Base-by-base conservation (phyloP, 164 flowering plant species). In the Stephania japonica region DNA sequence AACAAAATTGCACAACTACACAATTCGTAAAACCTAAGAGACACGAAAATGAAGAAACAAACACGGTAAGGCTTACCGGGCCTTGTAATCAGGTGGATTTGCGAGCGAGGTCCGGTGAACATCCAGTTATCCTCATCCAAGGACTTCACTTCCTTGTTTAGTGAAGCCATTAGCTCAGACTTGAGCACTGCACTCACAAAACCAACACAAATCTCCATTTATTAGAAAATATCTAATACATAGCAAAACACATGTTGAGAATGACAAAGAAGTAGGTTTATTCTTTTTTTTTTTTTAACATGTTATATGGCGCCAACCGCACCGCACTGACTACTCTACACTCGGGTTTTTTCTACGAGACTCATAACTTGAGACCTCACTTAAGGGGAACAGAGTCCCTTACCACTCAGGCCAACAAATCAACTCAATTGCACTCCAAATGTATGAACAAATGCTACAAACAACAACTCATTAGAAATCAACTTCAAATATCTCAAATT, bases 111-210 rank as follows among this genome's bases (percentile, higher is more conserved):
- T 11, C 89, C 92, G 25, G 93, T 89, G 83, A 87, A 93, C 87
- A 81, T 93, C 99, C 98, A 93, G 78, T 81, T 86, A 84, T 91
- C 98, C 62, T 91, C 97, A 80, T 93, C 99, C 80, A 93, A 72
- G 38, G 97, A 89, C 76, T 89, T 93, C 63, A 95, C 97, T 84
- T 82, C 93, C 85, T 87, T 90, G 70, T 86, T 79, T 12, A 93
- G 86, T 9, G 88, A 84, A 73, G 86, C 90, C 90, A 88, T 86
- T 71, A 91, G 72, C 73, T 95, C 97, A 65, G 91, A 42, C 72
- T 89, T 90, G 80, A 91, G 67, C 72, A 72, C 97, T 91, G 87
- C 78, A 85, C 77, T 59, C 7, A 27, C 32, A 14, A 43, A 64
- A 53, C 62, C 21, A 16, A 70, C 49, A 44, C 44, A 56, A 16